A percentile compares a stretch with the other conserved stretches of the same genome.
These are phyloP conservation scores for Volvox africanus DNA, from an alignment of 139 green algal species.

Conservation along the genomic window DNA sequence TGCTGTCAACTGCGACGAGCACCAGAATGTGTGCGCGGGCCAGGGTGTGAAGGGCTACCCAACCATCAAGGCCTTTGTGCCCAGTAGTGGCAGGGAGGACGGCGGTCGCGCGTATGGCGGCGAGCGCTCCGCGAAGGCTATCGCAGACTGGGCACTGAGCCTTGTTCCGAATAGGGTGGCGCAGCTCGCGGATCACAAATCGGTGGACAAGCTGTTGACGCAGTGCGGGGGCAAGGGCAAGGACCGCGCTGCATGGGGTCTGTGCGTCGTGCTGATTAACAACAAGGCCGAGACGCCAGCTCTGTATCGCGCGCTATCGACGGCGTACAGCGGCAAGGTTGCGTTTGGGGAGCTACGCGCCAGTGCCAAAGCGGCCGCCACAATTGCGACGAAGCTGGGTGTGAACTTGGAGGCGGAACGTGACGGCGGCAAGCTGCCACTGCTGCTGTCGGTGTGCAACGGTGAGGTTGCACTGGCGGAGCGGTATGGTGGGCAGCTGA, in stretches of 20 bases:
- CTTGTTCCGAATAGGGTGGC: slow-evolving; percentile 73
- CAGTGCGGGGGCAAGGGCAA: slow-evolving; percentile 46
- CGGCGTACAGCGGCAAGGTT: slow-evolving; percentile 22
- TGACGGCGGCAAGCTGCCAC: slow-evolving; percentile 54
- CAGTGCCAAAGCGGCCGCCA: not conserved
- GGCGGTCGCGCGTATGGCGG: slow-evolving; percentile 72
- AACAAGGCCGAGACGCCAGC: slow-evolving; percentile 72
- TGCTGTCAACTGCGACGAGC: slow-evolving; percentile 87
- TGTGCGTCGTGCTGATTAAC: slow-evolving; percentile 82
- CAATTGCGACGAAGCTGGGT: not conserved
- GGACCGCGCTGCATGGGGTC: slow-evolving; percentile 63
- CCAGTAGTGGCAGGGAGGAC: slow-evolving; percentile 22
- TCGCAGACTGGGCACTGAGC: slow-evolving; percentile 77
- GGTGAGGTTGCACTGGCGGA: slow-evolving; percentile 71
- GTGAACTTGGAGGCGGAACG: slow-evolving; percentile 12
- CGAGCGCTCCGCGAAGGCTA: slow-evolving; percentile 65
- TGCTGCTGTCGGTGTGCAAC: slow-evolving; percentile 81
- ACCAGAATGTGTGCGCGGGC: slow-evolving; percentile 75
- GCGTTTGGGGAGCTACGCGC: slow-evolving; percentile 20
- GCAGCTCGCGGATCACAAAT: slow-evolving; percentile 15
- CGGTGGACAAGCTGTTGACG: slow-evolving; percentile 54
- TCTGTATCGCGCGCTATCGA: slow-evolving; percentile 71
- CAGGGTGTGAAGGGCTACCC: slow-evolving; percentile 83
- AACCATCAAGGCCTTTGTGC: slow-evolving; percentile 83
- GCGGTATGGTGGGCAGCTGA: slow-evolving; percentile 70